Evolutionary conservation across 192 early-diverging fungal genomes (phyloP), one percentile per base, ranked within the genome.

Genomic region (Rhizophlyctis rosea): DNA sequence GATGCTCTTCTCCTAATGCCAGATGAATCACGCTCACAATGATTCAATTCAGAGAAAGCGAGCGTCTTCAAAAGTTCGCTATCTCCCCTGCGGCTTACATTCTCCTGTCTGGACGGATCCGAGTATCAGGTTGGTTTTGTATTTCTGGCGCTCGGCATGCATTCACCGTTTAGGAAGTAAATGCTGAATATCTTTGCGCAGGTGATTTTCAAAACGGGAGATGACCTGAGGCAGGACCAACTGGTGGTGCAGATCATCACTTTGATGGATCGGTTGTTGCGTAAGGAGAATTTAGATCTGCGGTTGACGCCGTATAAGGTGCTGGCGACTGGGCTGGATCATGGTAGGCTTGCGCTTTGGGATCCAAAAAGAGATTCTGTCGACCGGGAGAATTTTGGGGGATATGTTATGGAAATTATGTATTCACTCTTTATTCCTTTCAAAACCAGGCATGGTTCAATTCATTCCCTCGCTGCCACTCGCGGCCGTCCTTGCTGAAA

Each of bases 191-290:
- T 16, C 33, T 3, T 27, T 35, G 36, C 27, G 1, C 49, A 84
- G 72, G 65, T 94, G 1, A 99, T 99, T 14, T 98, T 98, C 83
- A 99, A 99, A 76, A 87, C 89, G 0, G 98, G 98, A 5, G 98
- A 99, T 67, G 98, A 99, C 64, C 78, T 94, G 67, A 78, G 96
- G 44, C 98, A 99, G 80, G 98, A 99, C 76, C 98, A 99, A 73
- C 80, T 99, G 25, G 94, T 95, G 1, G 91, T 99, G 47, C 98
- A 99, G 70, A 87, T 99, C 50, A 93, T 98, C 44, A 94, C 91
- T 0, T 82, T 99, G 23, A 99, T 99, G 96, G 95, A 99, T 67
- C 82, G 88, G 56, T 75, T 99, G 32, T 74, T 99, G 31, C 85
- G 88, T 31, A 95, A 96, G 66, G 98, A 99, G 65, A 99, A 94